Conservation (phyloP, 306 rosid species). For the Lupinus albus region DNA sequence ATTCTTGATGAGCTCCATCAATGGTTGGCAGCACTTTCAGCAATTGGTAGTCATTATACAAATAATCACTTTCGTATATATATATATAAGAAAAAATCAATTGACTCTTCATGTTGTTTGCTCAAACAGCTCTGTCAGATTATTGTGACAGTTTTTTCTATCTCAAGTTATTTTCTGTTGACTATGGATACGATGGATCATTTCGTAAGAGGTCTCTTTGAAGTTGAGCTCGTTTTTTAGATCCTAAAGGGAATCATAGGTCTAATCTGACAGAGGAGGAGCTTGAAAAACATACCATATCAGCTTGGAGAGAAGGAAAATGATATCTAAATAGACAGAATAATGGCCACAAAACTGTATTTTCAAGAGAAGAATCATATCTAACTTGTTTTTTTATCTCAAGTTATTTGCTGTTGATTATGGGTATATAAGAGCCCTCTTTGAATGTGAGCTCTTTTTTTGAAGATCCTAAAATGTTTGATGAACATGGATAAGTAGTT, state of each 20-base stretch:
- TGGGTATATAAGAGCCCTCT: no score
- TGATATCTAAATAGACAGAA: conserved; percentile 68
- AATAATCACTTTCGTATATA: neutral
- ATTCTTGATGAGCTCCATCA: conserved; percentile 1
- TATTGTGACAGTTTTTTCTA: neutral
- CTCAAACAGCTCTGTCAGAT: neutral
- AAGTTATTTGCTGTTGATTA: no score
- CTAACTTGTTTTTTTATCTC: no score
- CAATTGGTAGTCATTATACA: neutral
- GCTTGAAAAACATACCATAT: conserved; percentile 92
- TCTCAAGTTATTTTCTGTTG: neutral
- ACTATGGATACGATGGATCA: neutral
- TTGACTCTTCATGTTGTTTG: neutral
- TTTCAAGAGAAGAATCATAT: no score
- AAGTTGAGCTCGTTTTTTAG: neutral
- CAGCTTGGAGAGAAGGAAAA: conserved; percentile 98
- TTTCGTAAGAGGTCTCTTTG: neutral
- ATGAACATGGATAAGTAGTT: neutral
- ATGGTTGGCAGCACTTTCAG: conserved; percentile 9
- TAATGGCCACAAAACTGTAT: conserved; percentile 61
- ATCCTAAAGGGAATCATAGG: conserved; percentile 47
- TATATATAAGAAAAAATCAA: neutral
- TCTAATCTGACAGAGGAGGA: conserved; percentile 97
- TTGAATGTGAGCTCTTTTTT: no score
- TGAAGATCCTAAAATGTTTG: no score